Percentiles rank a stretch among this genome's conserved stretches.
Evolutionary conservation across 2,329 filamentous ascomycete genomes (phyloP).

Genomic region (Cladophialophora chaetospira): DNA sequence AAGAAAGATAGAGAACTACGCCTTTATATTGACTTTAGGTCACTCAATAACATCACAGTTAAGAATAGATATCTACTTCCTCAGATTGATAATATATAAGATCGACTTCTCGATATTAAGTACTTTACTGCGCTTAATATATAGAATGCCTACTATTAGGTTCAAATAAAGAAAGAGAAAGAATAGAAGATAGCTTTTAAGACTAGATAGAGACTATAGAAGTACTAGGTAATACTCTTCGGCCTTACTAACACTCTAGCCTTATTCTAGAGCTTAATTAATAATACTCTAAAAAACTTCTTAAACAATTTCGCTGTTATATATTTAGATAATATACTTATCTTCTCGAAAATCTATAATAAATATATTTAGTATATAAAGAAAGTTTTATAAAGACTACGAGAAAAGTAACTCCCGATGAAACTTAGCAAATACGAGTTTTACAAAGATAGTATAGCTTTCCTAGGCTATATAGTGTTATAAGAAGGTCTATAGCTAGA

Average conservation of each 20-base stretch:
- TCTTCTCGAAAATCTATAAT: not conserved
- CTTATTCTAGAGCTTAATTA: not conserved
- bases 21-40: not conserved
- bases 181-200: slow-evolving; percentile 30
- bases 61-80: not conserved
- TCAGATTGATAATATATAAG: not conserved
- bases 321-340: not conserved
- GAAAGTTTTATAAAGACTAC: not conserved
- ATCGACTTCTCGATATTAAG: not conserved
- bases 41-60: not conserved
- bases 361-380: not conserved
- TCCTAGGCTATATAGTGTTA: not conserved
- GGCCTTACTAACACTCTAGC: not conserved
- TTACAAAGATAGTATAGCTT: not conserved
- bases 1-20: not conserved
- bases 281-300: not conserved
- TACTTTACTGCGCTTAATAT: not conserved
- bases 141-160: slow-evolving; percentile 14
- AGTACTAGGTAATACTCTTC: slow-evolving; percentile 4
- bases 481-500: not conserved
- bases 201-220: slow-evolving; percentile 22
- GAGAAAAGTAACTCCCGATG: not conserved
- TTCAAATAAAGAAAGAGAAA: slow-evolving; percentile 26
- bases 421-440: not conserved
- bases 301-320: not conserved